Base-by-base conservation (phyloP, 768 basidiomycete genomes). In the Xerocomellus intermedius region DNA sequence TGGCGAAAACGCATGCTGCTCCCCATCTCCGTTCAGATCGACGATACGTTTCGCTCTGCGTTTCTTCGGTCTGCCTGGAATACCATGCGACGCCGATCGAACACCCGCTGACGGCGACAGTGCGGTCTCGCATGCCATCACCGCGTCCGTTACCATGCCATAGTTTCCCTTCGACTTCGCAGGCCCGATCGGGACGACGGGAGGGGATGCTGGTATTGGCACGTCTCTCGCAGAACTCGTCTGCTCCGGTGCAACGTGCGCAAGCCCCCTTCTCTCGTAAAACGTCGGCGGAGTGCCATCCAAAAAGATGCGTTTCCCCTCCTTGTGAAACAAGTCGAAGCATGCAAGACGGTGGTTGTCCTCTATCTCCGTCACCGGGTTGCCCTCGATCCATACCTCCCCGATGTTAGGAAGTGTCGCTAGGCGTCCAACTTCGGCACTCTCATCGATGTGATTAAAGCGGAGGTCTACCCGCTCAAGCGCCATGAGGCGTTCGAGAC, bases 391-490 rank as follows among this genome's bases (percentile, higher is more conserved):
- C 85, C 86, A 95, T 3, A 98, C 77, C 64, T 94, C 87, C 10
- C 77, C 58, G 37, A 98, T 82, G 60, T 89, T 84, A 13, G 94
- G 91, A 36, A 98, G 76, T 8, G 82, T 77, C 1, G 91, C 84
- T 22, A 98, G 74, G 30, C 96, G 78, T 8, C 92, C 89, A 9
- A 98, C 77, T 69, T 98, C 96, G 10, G 84, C 84, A 44, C 82
- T 83, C 61, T 98, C 96, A 46, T 87, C 83, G 35, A 98, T 74
- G 50, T 82, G 74, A 60, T 98, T 98, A 50, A 77, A 69, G 7
- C 93, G 82, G 16, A 98, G 75, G 69, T 98, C 95, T 28, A 97
- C 79, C 35, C 90, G 82, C 67, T 95, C 87, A 12, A 98, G 81
- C 3, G 85, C 89, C 53, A 81, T 75, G 0, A 98, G 79, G n/a